These are phyloP conservation scores for Macrolepiota albuminosa DNA, from an alignment of 768 basidiomycete genomes.

Conservation along the genomic window DNA sequence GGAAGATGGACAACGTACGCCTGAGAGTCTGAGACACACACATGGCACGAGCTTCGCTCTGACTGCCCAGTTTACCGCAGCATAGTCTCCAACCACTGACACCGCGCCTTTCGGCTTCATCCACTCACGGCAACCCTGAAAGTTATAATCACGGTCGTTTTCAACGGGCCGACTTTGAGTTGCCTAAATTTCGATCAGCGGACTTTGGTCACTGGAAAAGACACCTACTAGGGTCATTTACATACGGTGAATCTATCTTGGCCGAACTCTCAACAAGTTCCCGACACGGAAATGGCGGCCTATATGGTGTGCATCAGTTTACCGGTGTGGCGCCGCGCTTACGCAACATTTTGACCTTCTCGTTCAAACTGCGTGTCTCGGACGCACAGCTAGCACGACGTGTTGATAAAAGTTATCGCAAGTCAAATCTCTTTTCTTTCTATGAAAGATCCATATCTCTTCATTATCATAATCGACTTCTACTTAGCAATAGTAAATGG, in stretches of 20 bases:
- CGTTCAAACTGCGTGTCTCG: too few relatives aligned
- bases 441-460: background rate
- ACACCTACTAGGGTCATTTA: background rate
- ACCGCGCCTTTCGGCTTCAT: too few relatives aligned
- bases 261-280: background rate
- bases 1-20: too few relatives aligned
- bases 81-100: background rate
- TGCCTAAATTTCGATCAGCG: background rate
- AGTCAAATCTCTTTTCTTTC: too few relatives aligned
- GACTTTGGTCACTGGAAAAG: background rate
- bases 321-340: too few relatives aligned
- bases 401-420: too few relatives aligned
- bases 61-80: background rate
- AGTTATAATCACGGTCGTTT: background rate
- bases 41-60: too few relatives aligned
- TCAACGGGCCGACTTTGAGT: background rate
- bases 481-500: background rate
- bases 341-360: too few relatives aligned
- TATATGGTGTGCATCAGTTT: too few relatives aligned
- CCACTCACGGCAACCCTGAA: background rate
- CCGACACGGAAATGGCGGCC: background rate
- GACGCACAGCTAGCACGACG: too few relatives aligned
- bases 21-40: too few relatives aligned
- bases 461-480: background rate
- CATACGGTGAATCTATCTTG: background rate